A percentile compares a stretch with the other conserved stretches of the same genome.
Conservation (phyloP, 2,329 filamentous ascomycete species). For the Amauroascus niger region DNA sequence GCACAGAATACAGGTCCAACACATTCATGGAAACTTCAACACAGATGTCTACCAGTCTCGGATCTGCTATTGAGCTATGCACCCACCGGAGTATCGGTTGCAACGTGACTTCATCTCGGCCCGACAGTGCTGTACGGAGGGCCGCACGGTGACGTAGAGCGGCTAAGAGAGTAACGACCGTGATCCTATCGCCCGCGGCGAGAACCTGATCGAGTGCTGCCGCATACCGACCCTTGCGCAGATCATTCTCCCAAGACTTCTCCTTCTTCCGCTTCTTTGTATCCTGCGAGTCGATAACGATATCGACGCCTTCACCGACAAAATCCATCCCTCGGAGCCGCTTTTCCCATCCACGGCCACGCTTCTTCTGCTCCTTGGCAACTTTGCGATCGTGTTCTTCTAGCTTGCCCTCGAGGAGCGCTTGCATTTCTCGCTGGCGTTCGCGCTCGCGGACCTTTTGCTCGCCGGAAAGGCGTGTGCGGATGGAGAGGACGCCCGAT, state of each 20-base stretch:
- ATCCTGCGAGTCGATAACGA: constrained; percentile 67
- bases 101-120: constrained; percentile 70
- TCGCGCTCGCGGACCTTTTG: constrained; percentile 68
- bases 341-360: constrained; percentile 52
- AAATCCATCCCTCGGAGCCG: constrained; percentile 63
- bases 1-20: constrained; percentile 77
- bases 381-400: constrained; percentile 65
- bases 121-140: constrained; percentile 66
- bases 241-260: constrained; percentile 67
- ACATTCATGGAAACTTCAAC: constrained; percentile 75
- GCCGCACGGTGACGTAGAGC: constrained; percentile 82
- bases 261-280: constrained; percentile 57
- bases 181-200: constrained; percentile 47
- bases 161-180: constrained; percentile 66
- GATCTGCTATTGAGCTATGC: constrained; percentile 68
- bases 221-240: constrained; percentile 68
- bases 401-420: constrained; percentile 65
- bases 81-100: constrained; percentile 79
- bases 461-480: constrained; percentile 74
- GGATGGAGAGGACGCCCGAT: constrained; percentile 80
- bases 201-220: constrained; percentile 73
- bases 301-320: constrained; percentile 73
- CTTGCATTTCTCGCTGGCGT: constrained; percentile 74
- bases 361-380: constrained; percentile 57
- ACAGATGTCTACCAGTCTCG: constrained; percentile 68